These are phyloP conservation scores for Capsicum pubescens DNA, from an alignment of 257 asterid genomes.

Conservation along the genomic window DNA sequence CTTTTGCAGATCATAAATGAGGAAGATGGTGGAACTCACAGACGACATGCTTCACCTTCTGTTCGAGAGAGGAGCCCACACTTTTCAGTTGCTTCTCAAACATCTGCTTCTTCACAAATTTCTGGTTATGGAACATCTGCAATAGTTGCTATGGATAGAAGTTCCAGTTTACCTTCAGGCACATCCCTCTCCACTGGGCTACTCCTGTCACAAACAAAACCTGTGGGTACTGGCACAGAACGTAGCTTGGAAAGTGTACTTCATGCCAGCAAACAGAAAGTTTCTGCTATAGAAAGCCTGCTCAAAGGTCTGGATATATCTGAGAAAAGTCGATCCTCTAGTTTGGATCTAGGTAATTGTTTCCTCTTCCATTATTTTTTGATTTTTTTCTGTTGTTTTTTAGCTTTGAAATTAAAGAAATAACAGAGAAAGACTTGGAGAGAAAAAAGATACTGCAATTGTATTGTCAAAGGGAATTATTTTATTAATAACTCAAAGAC, in stretches of 20 bases:
- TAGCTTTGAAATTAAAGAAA: too few relatives aligned
- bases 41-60: constrained; percentile 96
- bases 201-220: constrained; percentile 73
- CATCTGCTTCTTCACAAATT: constrained; percentile 67
- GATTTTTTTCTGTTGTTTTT: too few relatives aligned
- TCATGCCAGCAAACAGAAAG: constrained; percentile 96
- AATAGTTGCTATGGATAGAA: constrained; percentile 96
- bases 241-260: constrained; percentile 97
- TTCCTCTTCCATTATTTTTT: constrained; percentile 36
- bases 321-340: constrained; percentile 82
- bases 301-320: constrained; percentile 86
- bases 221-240: constrained; percentile 67
- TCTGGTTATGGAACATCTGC: constrained; percentile 99
- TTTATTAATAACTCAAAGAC: too few relatives aligned
- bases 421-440: too few relatives aligned
- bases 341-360: constrained; percentile 96
- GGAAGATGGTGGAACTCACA: constrained; percentile 96
- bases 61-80: constrained; percentile 84
- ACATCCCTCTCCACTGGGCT: constrained; percentile 74
- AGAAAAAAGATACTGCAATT: too few relatives aligned
- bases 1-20: constrained; percentile 78
- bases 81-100: constrained; percentile 60
- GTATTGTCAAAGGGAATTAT: too few relatives aligned
- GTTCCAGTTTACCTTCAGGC: constrained; percentile 70
- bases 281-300: constrained; percentile 98